Conservation (phyloP, 371 early-diverging fungal species). For the Mucor ambiguus region DNA sequence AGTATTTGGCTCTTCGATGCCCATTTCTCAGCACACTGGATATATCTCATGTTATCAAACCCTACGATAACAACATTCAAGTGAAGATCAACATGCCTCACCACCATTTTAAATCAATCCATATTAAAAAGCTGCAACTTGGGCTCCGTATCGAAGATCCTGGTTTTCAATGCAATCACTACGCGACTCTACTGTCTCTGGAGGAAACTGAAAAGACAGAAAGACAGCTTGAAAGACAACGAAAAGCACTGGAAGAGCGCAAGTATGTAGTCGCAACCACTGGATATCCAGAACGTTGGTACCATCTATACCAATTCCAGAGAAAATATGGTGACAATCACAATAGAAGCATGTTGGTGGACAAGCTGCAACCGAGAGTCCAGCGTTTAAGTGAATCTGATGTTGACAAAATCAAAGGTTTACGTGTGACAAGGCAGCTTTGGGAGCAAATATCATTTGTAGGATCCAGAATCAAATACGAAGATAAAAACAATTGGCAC, state of each 20-base stretch:
- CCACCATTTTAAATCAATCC: conserved; percentile 14
- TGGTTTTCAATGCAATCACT: conserved; percentile 16
- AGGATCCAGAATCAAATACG: conserved; percentile 11
- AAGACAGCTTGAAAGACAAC: background rate
- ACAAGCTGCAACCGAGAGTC: background rate
- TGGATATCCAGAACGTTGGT: conserved; percentile 14
- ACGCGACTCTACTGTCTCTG: conserved; percentile 15
- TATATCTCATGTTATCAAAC: conserved; percentile 16
- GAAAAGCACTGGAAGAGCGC: background rate
- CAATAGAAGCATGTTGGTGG: background rate
- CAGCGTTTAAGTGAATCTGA: conserved; percentile 1
- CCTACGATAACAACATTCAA: conserved; percentile 17
- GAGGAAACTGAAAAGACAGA: conserved; percentile 7
- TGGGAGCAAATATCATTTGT: conserved; percentile 16
- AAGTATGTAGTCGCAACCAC: background rate
- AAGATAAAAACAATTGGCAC: conserved; percentile 15
- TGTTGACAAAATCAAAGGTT: background rate
- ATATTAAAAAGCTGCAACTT: conserved; percentile 5
- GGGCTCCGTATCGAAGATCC: conserved; percentile 18
- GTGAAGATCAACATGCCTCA: conserved; percentile 20
- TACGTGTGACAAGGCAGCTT: background rate
- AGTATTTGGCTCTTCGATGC: conserved; percentile 16
- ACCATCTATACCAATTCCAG: conserved; percentile 19
- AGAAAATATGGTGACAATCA: background rate
- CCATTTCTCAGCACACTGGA: conserved; percentile 8